phyloP scores from a whole-genome alignment of 306 rosid genomes.

The Malus fusca region DNA sequence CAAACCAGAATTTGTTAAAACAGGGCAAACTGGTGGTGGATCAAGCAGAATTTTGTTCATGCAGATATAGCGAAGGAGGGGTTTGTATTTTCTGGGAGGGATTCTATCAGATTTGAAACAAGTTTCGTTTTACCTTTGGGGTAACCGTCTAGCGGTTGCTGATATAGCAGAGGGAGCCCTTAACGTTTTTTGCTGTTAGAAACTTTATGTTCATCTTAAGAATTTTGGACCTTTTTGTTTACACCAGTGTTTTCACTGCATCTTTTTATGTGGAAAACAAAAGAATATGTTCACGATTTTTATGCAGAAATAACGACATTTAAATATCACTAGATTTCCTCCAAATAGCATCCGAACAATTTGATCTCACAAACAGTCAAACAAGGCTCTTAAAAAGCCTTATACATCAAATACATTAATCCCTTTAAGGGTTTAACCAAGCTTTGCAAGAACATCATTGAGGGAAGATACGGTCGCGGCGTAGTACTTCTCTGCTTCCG shows the following conservation, averaged over 20 bases:
- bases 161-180: background rate
- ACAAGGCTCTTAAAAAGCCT: slow-evolving; percentile 23
- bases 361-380: slow-evolving; percentile 21
- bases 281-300: background rate
- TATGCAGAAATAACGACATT: too few species aligned
- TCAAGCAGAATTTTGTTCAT: too few species aligned
- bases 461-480: slow-evolving; percentile 63
- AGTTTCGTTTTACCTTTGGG: background rate
- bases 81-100: too few species aligned
- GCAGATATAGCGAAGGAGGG: too few species aligned
- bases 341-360: background rate
- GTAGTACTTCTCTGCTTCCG: slow-evolving; percentile 92
- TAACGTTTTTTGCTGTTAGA: background rate
- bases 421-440: slow-evolving; percentile 41
- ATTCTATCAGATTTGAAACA: background rate
- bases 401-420: slow-evolving; percentile 30
- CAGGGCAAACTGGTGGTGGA: too few species aligned
- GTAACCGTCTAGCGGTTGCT: background rate
- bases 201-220: background rate
- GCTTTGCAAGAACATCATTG: slow-evolving; percentile 74
- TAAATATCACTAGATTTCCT: background rate
- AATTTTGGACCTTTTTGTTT: too few species aligned
- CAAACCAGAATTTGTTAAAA: too few species aligned
- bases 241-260: background rate
- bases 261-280: background rate